Base-by-base conservation (phyloP, 371 early-diverging fungal species). In the Mortierella sp. region DNA sequence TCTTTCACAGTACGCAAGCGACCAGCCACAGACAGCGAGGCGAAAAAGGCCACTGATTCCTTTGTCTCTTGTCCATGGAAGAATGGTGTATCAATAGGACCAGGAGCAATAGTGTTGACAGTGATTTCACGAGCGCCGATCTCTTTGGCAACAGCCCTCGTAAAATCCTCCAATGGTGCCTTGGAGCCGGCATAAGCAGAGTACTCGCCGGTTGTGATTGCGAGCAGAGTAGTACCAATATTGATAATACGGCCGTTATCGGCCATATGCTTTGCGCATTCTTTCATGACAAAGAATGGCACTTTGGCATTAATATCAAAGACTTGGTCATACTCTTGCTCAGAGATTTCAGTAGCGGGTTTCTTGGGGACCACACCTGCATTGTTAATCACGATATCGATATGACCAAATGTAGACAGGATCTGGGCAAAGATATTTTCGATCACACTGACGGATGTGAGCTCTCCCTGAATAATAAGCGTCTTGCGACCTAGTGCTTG, bases 301-400 rank as follows among this genome's bases (percentile, higher is more conserved):
- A 71, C 83, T 64, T 83, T 83, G 37, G 75, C 68, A 40, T 83
- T 83, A 61, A 83, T 78, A 13, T 56, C 40, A 51, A 83, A 83
- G 13, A 66, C 1, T 6, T 32, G 28, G 49, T 83, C 77, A 56
- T 81, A 84, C 28, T 84, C 82, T 7, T 63, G 68, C 28, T 82
- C 82, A 3, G 71, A 53, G 47, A 67, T 72, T 26, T 81, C 55
- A 0, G 64, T 22, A 29, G 82, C 51, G 28, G 79, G 73, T 42
- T 79, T 83, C 76, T 76, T 79, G 64, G 79, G 65, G 3, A 79
- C 73, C 28, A 67, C 54, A 7, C 83, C 83, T 12, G 89, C 90
- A 40, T 89, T 89, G 85, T 89, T 89, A 73, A 89, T 83, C 64
- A 88, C 80, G 49, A 89, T 89, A 63, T 89, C 90, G 64, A 89